These are phyloP conservation scores for Achaetomium macrosporum DNA, from an alignment of 2,329 filamentous ascomycete genomes.

Conservation along the genomic window DNA sequence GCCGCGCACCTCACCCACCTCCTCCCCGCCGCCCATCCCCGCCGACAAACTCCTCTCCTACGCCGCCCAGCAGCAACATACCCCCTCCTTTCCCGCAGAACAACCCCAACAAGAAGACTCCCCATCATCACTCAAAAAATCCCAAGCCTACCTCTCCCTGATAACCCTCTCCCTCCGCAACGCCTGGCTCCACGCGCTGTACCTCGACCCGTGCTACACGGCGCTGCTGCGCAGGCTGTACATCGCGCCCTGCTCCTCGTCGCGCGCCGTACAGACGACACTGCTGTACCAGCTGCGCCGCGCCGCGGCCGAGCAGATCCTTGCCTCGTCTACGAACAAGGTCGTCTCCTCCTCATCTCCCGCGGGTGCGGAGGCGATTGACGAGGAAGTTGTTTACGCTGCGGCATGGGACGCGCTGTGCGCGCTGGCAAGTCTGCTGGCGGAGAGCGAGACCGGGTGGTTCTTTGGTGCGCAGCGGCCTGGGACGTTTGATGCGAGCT, in stretches of 20 bases:
- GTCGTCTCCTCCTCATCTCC: constrained; percentile 14
- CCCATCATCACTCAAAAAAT: constrained; percentile 11
- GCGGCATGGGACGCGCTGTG: constrained; percentile 41
- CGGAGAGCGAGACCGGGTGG: constrained; percentile 31
- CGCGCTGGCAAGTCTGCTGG: constrained; percentile 40
- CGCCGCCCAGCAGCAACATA: constrained; percentile 8
- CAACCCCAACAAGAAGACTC: neutral
- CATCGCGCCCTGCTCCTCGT: constrained; percentile 56
- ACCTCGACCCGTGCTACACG: constrained; percentile 65
- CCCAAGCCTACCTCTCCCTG: constrained; percentile 70
- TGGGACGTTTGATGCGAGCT: constrained; percentile 74
- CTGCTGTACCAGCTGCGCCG: constrained; percentile 61
- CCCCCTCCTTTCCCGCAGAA: neutral
- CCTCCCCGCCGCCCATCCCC: constrained; percentile 25
- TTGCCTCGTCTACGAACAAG: constrained; percentile 39
- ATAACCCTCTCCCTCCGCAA: constrained; percentile 72
- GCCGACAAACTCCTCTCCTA: constrained; percentile 24
- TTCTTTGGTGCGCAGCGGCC: constrained; percentile 51
- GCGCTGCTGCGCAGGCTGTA: constrained; percentile 66
- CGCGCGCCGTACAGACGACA: constrained; percentile 55
- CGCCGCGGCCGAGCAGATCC: constrained; percentile 69
- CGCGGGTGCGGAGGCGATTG: constrained; percentile 6
- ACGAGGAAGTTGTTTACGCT: constrained; percentile 35
- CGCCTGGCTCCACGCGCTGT: constrained; percentile 84
- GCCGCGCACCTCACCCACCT: constrained; percentile 30